Percentiles rank a stretch among this genome's conserved stretches.
These are phyloP conservation scores for Halteria grandinella DNA, from an alignment of 73 alveolate genomes.

Conservation along the genomic window DNA sequence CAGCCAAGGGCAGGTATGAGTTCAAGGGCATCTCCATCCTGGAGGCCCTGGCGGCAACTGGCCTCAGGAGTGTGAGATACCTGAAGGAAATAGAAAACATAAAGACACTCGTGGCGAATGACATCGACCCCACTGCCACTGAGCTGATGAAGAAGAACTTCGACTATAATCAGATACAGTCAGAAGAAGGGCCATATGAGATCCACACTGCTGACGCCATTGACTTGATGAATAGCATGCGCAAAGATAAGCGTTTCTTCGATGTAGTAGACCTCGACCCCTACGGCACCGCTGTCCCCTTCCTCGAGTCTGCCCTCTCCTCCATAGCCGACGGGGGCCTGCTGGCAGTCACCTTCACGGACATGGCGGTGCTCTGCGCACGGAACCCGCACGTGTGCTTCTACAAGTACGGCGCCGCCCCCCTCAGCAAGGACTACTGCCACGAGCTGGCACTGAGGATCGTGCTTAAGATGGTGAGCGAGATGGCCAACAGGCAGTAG, in stretches of 20 bases:
- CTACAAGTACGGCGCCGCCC: constrained; percentile 92
- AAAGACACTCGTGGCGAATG: constrained; percentile 86
- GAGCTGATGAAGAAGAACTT: constrained; percentile 89
- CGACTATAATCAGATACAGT: constrained; percentile 61
- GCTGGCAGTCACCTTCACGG: constrained; percentile 93
- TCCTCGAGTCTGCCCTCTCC: constrained; percentile 88
- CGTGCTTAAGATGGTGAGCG: constrained; percentile 80
- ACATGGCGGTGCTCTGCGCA: constrained; percentile 94
- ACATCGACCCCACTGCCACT: constrained; percentile 89
- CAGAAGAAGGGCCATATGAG: constrained; percentile 65
- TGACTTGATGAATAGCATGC: constrained; percentile 77
- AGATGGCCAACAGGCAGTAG: constrained; percentile 85
- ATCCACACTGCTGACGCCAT: constrained; percentile 85
- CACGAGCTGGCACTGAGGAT: constrained; percentile 92
- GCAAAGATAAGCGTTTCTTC: constrained; percentile 72
- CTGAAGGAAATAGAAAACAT: constrained; percentile 86
- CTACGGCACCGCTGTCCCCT: constrained; percentile 95
- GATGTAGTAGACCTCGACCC: constrained; percentile 97
- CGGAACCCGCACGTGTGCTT: constrained; percentile 88
- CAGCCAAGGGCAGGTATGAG: constrained; percentile 56
- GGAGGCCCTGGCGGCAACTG: constrained; percentile 97
- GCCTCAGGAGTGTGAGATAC: constrained; percentile 92
- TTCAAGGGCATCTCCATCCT: constrained; percentile 80
- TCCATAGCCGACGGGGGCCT: constrained; percentile 86
- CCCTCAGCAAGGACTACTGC: constrained; percentile 79